Evolutionary conservation across 2,329 filamentous ascomycete species (phyloP).

Genomic region (Ceratocystis huliohia): DNA sequence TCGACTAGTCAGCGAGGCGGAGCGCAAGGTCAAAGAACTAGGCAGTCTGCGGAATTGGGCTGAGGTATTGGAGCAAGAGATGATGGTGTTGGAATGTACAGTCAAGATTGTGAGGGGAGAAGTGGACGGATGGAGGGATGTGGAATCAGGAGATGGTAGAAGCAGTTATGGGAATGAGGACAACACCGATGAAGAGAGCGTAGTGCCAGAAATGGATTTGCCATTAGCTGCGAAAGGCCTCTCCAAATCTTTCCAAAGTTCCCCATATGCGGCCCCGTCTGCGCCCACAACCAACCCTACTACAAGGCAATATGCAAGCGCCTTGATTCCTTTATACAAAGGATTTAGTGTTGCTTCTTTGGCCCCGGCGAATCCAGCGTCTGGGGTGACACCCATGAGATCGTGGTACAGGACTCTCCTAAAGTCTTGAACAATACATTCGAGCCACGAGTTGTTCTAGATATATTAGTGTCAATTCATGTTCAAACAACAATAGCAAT

Average conservation of each 20-base stretch:
- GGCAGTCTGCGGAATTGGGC: slow-evolving; percentile 81
- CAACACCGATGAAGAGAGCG: background rate
- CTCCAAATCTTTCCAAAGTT: background rate
- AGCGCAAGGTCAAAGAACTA: slow-evolving; percentile 58
- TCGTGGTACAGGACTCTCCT: background rate
- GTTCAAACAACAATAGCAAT: background rate
- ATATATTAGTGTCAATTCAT: background rate
- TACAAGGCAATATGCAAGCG: background rate
- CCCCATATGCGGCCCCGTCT: background rate
- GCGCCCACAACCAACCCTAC: background rate
- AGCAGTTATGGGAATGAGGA: background rate
- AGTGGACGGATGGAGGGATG: slow-evolving; percentile 19
- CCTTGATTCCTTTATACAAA: background rate
- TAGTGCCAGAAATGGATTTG: background rate
- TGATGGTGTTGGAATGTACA: slow-evolving; percentile 52
- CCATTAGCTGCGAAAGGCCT: background rate
- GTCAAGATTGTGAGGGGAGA: slow-evolving; percentile 33
- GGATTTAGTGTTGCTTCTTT: background rate
- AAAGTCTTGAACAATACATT: background rate
- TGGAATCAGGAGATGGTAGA: slow-evolving; percentile 20
- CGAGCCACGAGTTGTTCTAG: background rate
- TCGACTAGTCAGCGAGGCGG: slow-evolving; percentile 49
- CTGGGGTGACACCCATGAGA: background rate
- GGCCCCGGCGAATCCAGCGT: background rate
- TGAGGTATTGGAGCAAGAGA: slow-evolving; percentile 61